Base-by-base conservation (phyloP, 129 eudicot genomes). In the Oenanthe sinensis region DNA sequence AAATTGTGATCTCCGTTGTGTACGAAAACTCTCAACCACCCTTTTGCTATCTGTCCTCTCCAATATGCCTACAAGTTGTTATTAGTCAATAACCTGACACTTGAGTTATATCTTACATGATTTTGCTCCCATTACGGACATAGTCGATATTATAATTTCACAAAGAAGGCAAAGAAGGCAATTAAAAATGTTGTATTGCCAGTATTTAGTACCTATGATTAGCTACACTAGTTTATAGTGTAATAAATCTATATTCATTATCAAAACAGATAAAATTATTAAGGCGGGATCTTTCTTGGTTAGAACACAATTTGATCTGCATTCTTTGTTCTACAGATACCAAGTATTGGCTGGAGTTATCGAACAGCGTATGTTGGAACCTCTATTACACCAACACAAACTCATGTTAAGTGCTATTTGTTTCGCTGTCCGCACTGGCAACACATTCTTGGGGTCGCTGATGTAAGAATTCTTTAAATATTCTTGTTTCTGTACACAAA, bases 341-440 rank as follows among this genome's bases (percentile, higher is more conserved):
- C 98, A 93, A 88, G 80, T 93, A 75, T 69, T 93, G 78, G 97
- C 98, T 55, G 98, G 98, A 9, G 89, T 93, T 13, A 37, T 93
- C 65, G 98, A 91, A 82, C 98, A 91, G 86, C 87, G 98, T 37
- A 63, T 89, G 5, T 81, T 91, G 49, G 97, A 93, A 65, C 97
- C 97, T 0, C 40, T 91, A 9, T 10, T 71, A 71, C 75, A 71
- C 49, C 75, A 71, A 91, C 96, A 93, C 98, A 93, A 93, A 87
- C 89, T 93, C 50, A 2, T 85, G 13, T 77, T 93, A 24, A 84
- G 97, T 82, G 97, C 91, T 43, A 55, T 93, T 69, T 93, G 98
- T 89, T 93, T 93, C 78, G 97, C 85, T 26, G 96, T 93, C 71
- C 81, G 98, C 52, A 93, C 98, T n/a, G 97, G 98, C 79, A 93